A percentile compares a stretch with the other conserved stretches of the same genome.
Evolutionary conservation across 768 basidiomycete genomes (phyloP).

Genomic region (Collybia nuda): DNA sequence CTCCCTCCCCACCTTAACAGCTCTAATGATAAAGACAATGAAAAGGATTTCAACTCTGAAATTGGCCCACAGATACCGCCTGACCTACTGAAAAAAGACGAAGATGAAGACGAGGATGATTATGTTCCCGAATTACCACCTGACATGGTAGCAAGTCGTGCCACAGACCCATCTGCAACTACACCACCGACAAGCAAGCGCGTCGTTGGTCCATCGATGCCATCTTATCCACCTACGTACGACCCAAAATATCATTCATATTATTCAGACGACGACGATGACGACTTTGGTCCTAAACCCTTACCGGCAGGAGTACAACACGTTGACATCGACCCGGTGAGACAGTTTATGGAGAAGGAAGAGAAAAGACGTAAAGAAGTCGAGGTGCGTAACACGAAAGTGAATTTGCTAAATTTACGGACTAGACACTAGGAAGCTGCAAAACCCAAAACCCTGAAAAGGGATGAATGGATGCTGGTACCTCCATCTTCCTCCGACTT

Average conservation of each 20-base stretch:
- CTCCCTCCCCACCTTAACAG: slow-evolving; percentile 47
- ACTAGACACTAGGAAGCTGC: slow-evolving; percentile 56
- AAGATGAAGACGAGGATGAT: slow-evolving; percentile 55
- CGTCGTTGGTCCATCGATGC: slow-evolving; percentile 54
- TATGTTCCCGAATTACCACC: slow-evolving; percentile 77
- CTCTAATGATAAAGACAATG: slow-evolving; percentile 20
- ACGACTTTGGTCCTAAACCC: slow-evolving; percentile 85
- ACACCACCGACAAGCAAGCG: slow-evolving; percentile 29
- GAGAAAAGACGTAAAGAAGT: slow-evolving; percentile 69
- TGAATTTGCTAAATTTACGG: neutral
- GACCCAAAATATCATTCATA: slow-evolving; percentile 22
- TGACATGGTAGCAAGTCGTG: slow-evolving; percentile 51
- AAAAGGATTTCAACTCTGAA: slow-evolving; percentile 19
- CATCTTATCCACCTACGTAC: slow-evolving; percentile 35
- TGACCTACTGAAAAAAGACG: slow-evolving; percentile 21
- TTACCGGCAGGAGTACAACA: slow-evolving; percentile 47
- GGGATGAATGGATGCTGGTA: slow-evolving; percentile 98
- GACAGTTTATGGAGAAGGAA: slow-evolving; percentile 85
- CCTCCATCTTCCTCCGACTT: slow-evolving; percentile 85
- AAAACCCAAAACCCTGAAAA: slow-evolving; percentile 74
- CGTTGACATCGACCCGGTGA: slow-evolving; percentile 61
- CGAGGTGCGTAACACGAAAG: slow-evolving; percentile 42
- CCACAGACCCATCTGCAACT: slow-evolving; percentile 19
- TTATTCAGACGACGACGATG: slow-evolving; percentile 46
- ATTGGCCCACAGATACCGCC: slow-evolving; percentile 26